Base-by-base conservation (phyloP, 192 early-diverging fungal species). In the Gryganskiella cystojenkinii region DNA sequence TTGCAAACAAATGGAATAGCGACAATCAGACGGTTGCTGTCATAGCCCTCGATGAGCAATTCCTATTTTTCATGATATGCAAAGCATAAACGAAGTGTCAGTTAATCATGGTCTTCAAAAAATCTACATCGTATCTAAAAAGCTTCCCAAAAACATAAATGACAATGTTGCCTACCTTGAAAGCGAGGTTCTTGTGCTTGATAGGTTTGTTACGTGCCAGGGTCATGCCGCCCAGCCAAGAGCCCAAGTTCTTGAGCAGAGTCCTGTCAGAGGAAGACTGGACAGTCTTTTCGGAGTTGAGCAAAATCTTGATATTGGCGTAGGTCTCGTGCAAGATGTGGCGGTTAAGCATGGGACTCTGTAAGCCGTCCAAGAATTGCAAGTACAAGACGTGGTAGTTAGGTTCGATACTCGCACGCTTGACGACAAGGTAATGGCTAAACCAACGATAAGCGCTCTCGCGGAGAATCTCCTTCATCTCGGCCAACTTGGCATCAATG, bases 1-100 rank as follows among this genome's bases (percentile, higher is more conserved):
- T 98, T 98, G 86, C 98, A 99, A 10, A 97, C 95, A 73, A 99
- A 99, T 35, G 98, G 98, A 61, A 99, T 98, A 5, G 94, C 96
- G 17, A 98, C 94, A 84, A 97, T 95, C 33, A 99, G 84, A 19
- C 96, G 81, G 52, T 92, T 89, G 40, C 84, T 87, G 64, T 92
- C 91, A 72, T 92, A 98, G 3, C 98, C 98, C 84, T 99, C 94
- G 56, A 98, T 81, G 51, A 99, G 68, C 9, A 99, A 74, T 61
- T 95, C 93, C 90, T 92, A 78, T 47, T n/a, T 31, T 31, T 24
- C 28, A 11, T 28, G 83, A 43, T 27, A 66, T 34, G 22, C 20
- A 56, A 24, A 67, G 13, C 11, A 22, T 24, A 61, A 31, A n/a
- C 51, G 17, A 46, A 33, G 33, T 40, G 22, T 45, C n/a, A n/a